These are phyloP conservation scores for Chiua virens DNA, from an alignment of 768 basidiomycete genomes.

Conservation along the genomic window DNA sequence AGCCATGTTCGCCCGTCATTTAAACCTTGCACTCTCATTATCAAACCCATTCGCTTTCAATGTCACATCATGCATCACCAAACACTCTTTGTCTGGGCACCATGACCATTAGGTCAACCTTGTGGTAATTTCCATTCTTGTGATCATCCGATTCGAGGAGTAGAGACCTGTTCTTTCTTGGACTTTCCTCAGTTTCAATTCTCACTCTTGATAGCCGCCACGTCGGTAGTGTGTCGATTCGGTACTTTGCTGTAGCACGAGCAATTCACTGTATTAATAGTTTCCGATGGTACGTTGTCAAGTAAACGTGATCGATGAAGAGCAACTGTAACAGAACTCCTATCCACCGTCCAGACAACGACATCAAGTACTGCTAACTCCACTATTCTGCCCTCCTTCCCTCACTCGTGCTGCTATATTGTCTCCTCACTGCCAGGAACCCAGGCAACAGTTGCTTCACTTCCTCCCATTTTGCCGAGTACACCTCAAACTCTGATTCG, in stretches of 20 bases:
- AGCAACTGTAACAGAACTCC: no score
- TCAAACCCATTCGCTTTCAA: background rate
- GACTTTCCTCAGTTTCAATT: background rate
- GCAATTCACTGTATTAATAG: constrained; percentile 1
- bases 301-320: no score
- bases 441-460: constrained; percentile 22
- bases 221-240: background rate
- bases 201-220: background rate
- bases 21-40: background rate
- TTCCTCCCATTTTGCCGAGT: constrained; percentile 20
- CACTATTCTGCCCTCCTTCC: background rate
- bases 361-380: no score
- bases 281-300: background rate
- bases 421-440: constrained; percentile 20
- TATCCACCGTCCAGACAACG: no score
- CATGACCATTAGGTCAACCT: background rate
- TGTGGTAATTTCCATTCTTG: background rate
- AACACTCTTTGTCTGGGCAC: background rate
- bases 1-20: background rate
- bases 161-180: constrained; percentile 1
- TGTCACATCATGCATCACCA: background rate
- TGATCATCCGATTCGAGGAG: background rate
- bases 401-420: constrained; percentile 5
- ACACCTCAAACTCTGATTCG: background rate
- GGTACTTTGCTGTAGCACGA: background rate